Evolutionary conservation across 2,329 filamentous ascomycete genomes (phyloP).

Genomic region (Botrytis aclada): DNA sequence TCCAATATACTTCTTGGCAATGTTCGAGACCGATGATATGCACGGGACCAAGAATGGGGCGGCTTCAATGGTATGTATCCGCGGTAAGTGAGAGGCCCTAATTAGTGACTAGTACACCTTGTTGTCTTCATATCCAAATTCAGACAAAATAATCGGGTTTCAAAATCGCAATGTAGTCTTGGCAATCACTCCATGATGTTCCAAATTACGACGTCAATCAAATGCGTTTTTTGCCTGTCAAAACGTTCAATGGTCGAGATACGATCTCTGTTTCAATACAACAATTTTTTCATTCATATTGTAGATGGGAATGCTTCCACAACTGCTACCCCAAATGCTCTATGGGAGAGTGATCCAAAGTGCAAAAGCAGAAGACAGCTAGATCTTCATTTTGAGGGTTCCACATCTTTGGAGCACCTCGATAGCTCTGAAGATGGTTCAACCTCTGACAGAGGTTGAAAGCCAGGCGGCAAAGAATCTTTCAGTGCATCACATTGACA

Average conservation of each 20-base stretch:
- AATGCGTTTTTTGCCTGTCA: background rate
- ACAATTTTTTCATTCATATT: background rate
- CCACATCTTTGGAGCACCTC: fast-evolving
- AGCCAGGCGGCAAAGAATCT: background rate
- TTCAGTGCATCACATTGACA: background rate
- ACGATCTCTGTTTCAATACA: background rate
- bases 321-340: background rate
- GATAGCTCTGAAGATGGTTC: background rate
- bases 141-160: background rate
- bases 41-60: background rate
- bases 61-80: background rate
- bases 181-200: background rate
- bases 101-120: background rate
- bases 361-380: background rate
- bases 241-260: background rate
- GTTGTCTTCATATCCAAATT: background rate
- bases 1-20: background rate
- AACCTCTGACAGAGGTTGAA: background rate
- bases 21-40: background rate
- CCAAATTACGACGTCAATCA: background rate
- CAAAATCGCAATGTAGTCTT: background rate
- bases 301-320: background rate
- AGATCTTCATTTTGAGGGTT: background rate
- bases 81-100: background rate
- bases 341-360: background rate